Evolutionary conservation across 78 protist genomes (phyloP).

Genomic region (Emiliania huxleyi): DNA sequence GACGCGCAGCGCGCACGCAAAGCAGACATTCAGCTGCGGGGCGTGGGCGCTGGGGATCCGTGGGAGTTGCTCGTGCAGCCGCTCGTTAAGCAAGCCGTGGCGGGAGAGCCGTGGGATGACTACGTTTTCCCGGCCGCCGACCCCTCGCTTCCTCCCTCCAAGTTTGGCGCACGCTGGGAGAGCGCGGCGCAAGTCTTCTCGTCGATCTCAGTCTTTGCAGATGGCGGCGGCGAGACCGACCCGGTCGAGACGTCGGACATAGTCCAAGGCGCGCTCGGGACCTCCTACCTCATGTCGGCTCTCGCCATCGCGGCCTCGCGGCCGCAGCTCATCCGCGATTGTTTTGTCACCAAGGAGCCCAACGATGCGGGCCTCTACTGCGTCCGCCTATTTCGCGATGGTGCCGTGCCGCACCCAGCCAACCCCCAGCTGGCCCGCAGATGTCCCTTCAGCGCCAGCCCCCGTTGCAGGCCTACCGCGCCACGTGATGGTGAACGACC

Average conservation of each 20-base stretch:
- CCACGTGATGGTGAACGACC: neutral
- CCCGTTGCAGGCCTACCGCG: too few relatives aligned
- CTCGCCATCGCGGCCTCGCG: slow-evolving; percentile 21
- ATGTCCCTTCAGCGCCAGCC: too few relatives aligned
- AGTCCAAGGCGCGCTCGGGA: slow-evolving; percentile 44
- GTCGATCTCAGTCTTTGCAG: neutral
- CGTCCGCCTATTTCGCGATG: slow-evolving; percentile 1
- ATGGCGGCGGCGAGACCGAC: neutral
- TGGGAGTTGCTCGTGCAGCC: neutral
- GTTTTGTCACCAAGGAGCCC: neutral
- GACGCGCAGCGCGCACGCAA: too few relatives aligned
- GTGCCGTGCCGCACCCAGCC: too few relatives aligned
- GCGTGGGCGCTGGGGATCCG: neutral
- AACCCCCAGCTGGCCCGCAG: too few relatives aligned
- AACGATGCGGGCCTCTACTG: neutral
- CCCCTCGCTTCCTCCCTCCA: neutral
- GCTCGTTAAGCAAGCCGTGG: neutral
- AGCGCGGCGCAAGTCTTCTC: neutral
- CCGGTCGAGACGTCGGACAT: neutral
- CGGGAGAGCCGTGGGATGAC: neutral
- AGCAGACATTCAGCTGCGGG: too few relatives aligned
- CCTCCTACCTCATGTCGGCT: slow-evolving; percentile 41
- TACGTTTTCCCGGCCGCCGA: neutral
- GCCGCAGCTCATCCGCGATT: neutral
- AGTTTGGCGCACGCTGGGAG: neutral